Evolutionary conservation across 2,329 filamentous ascomycete genomes (phyloP).

Genomic region (Tolypocladium endophyticum): DNA sequence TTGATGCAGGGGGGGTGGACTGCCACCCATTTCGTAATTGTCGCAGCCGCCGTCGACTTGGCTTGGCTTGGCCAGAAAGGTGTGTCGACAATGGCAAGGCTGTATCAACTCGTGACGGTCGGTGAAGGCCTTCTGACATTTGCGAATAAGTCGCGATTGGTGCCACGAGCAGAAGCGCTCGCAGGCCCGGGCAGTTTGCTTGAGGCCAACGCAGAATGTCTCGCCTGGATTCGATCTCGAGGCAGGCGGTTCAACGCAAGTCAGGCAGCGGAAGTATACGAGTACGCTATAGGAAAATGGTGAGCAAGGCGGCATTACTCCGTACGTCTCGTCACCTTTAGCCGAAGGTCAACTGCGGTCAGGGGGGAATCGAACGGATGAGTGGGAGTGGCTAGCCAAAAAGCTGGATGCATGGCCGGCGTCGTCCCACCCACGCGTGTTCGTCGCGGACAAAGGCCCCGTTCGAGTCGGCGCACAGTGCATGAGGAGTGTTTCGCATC

Average conservation of each 20-base stretch:
- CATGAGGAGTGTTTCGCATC: not conserved
- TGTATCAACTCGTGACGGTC: not conserved
- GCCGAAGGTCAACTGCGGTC: not conserved
- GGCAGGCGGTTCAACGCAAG: not conserved
- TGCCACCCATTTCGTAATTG: not conserved
- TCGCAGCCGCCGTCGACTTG: not conserved
- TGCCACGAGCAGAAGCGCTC: not conserved
- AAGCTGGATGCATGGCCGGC: not conserved
- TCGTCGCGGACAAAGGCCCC: not conserved
- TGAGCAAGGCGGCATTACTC: not conserved
- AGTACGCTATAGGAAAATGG: no score
- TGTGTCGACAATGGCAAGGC: not conserved
- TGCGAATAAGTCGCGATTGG: not conserved
- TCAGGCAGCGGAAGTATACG: not conserved
- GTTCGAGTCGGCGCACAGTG: not conserved
- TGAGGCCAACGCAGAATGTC: not conserved
- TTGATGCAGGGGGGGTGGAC: not conserved
- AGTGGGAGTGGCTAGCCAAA: not conserved
- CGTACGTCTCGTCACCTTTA: not conserved
- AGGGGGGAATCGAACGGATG: not conserved
- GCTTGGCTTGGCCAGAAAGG: not conserved
- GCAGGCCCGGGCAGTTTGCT: not conserved
- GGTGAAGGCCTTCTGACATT: not conserved
- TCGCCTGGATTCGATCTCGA: not conserved
- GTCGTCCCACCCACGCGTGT: not conserved